A percentile compares a stretch with the other conserved stretches of the same genome.
phyloP scores from a whole-genome alignment of 257 asterid species.

The Solanum acaule region DNA sequence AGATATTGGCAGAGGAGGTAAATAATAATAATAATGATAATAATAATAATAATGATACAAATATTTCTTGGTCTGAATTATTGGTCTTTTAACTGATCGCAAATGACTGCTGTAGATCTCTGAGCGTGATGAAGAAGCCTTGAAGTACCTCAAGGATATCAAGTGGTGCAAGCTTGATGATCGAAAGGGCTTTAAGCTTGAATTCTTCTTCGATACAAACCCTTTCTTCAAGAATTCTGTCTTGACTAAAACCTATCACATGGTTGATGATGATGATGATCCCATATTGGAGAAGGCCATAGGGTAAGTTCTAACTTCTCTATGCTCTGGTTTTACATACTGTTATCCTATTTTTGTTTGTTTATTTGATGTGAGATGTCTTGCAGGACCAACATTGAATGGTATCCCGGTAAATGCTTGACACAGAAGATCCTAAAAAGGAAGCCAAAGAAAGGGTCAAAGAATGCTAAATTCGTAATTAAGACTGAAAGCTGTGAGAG shows the following conservation, averaged over 20 bases:
- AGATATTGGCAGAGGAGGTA: slow-evolving; percentile 69
- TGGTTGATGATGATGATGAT: slow-evolving; percentile 65
- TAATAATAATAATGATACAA: neutral
- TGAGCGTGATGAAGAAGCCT: slow-evolving; percentile 80
- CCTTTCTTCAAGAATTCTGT: slow-evolving; percentile 74
- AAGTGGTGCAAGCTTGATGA: slow-evolving; percentile 57
- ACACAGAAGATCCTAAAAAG: slow-evolving; percentile 72
- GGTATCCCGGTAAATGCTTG: slow-evolving; percentile 72
- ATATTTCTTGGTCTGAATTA: neutral
- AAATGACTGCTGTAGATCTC: slow-evolving; percentile 37
- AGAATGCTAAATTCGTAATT: slow-evolving; percentile 50
- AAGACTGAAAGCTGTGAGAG: slow-evolving; percentile 75
- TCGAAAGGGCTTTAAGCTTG: slow-evolving; percentile 84
- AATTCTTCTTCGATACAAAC: slow-evolving; percentile 64
- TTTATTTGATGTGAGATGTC: neutral
- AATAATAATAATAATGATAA: neutral
- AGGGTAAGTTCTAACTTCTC: slow-evolving; percentile 30
- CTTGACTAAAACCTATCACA: slow-evolving; percentile 64
- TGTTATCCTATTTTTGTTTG: neutral
- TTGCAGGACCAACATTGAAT: slow-evolving; percentile 70
- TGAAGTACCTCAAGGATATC: slow-evolving; percentile 70
- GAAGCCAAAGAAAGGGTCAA: slow-evolving; percentile 72
- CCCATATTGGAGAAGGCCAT: slow-evolving; percentile 78
- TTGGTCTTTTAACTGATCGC: neutral
- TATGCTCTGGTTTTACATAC: neutral